A percentile compares a stretch with the other conserved stretches of the same genome.
phyloP scores from a whole-genome alignment of 1,284 basidiomycete genomes.

The Pascua sp. region DNA sequence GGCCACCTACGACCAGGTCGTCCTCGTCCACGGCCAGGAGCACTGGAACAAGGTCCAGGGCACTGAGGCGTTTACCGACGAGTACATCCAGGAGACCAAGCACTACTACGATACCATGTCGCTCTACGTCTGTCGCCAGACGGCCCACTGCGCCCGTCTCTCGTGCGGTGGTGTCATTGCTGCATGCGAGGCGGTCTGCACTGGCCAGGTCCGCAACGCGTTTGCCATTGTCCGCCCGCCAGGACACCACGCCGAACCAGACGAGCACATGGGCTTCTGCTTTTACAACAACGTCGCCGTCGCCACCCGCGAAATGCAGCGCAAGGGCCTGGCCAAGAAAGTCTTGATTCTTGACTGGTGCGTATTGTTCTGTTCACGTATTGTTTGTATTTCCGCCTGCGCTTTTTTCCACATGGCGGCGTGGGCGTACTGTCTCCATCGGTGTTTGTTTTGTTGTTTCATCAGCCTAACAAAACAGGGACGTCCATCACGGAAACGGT shows the following conservation, averaged over 20 bases:
- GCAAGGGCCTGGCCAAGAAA: conserved; percentile 65
- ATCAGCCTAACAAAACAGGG: conserved; percentile 58
- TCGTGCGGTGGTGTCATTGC: conserved; percentile 95
- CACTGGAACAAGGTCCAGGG: conserved; percentile 87
- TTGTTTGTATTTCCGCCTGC: too few species aligned
- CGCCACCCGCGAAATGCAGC: conserved; percentile 74
- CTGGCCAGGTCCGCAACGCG: conserved; percentile 73
- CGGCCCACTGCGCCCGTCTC: conserved; percentile 76
- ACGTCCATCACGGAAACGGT: conserved; percentile 98
- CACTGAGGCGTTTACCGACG: conserved; percentile 61
- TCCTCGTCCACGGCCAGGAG: conserved; percentile 82
- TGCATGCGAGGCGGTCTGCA: conserved; percentile 80
- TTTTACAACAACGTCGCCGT: conserved; percentile 99
- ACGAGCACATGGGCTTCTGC: conserved; percentile 98
- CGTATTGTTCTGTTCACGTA: conserved; percentile 27
- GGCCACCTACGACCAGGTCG: conserved; percentile 71
- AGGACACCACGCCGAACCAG: conserved; percentile 97
- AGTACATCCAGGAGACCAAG: conserved; percentile 68
- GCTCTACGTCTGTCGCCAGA: conserved; percentile 83
- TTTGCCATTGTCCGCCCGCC: conserved; percentile 96
- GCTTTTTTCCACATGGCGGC: too few species aligned
- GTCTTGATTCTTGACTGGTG: conserved; percentile 95
- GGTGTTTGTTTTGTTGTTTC: background rate
- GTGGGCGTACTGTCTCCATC: too few species aligned
- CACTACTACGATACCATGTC: conserved; percentile 83